Conservation (phyloP, 2,329 filamentous ascomycete genomes). For the Colletotrichum horii region DNA sequence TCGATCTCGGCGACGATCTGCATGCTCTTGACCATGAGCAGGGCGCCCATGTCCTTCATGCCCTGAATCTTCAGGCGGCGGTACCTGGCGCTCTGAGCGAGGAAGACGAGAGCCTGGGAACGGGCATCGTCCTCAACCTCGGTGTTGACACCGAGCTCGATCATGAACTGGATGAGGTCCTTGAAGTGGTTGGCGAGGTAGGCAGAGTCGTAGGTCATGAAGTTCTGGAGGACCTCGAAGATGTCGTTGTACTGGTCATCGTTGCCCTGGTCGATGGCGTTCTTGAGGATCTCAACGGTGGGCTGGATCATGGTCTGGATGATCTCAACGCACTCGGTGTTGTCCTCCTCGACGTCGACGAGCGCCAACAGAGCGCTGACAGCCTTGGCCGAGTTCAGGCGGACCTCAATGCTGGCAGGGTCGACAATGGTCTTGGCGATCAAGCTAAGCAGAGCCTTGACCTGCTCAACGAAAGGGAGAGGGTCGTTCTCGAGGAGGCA, state of each 20-base stretch:
- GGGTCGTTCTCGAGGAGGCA: slow-evolving; percentile 89
- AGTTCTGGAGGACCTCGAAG: slow-evolving; percentile 96
- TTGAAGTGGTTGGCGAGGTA: slow-evolving; percentile 86
- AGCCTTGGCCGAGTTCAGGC: slow-evolving; percentile 92
- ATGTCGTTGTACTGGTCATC: slow-evolving; percentile 89
- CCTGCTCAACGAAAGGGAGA: slow-evolving; percentile 82
- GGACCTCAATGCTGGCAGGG: slow-evolving; percentile 87
- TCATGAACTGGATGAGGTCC: slow-evolving; percentile 92
- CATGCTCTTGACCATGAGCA: slow-evolving; percentile 86
- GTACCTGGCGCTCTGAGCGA: slow-evolving; percentile 91
- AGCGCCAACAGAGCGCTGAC: slow-evolving; percentile 88
- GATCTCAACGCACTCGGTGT: slow-evolving; percentile 71
- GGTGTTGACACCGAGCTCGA: slow-evolving; percentile 79
- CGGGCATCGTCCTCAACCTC: slow-evolving; percentile 83
- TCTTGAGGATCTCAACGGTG: slow-evolving; percentile 90
- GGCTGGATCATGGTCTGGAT: slow-evolving; percentile 83
- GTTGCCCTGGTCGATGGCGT: slow-evolving; percentile 77
- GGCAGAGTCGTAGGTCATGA: slow-evolving; percentile 86
- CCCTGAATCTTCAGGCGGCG: slow-evolving; percentile 95
- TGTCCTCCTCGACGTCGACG: slow-evolving; percentile 88
- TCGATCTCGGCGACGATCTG: slow-evolving; percentile 90
- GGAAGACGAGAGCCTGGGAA: slow-evolving; percentile 88
- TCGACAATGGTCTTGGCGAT: slow-evolving; percentile 90
- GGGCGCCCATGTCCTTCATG: slow-evolving; percentile 81
- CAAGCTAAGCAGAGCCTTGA: slow-evolving; percentile 78